Percentiles rank a stretch among this genome's conserved stretches.
Evolutionary conservation across 208 protist species (phyloP).

Genomic region (Trypanosoma melophagium): DNA sequence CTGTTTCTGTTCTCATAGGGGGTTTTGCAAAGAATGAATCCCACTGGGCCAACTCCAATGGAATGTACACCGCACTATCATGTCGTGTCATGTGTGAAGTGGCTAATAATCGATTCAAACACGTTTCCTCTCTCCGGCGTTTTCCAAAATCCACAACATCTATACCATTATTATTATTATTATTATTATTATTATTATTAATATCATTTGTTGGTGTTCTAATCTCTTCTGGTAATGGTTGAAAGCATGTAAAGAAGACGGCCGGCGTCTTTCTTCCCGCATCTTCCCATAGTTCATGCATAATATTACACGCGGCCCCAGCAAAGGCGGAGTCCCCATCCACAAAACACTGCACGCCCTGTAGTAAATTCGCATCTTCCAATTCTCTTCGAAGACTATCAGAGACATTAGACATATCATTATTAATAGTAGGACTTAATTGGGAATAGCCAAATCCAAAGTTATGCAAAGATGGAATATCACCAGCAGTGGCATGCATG

Average conservation of each 20-base stretch:
- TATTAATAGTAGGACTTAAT: slow-evolving; percentile 25
- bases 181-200: slow-evolving; percentile 17
- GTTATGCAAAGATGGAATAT: slow-evolving; percentile 67
- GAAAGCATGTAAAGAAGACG: slow-evolving; percentile 47
- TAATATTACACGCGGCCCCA: slow-evolving; percentile 61
- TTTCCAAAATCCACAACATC: slow-evolving; percentile 56
- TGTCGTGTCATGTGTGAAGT: slow-evolving; percentile 57
- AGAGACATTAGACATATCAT: slow-evolving; percentile 28
- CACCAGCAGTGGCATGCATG: slow-evolving; percentile 34
- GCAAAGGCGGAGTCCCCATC: slow-evolving; percentile 79
- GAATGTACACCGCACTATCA: slow-evolving; percentile 60
- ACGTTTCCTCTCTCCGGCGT: slow-evolving; percentile 36
- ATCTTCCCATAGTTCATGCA: slow-evolving; percentile 72
- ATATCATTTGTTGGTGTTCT: no score
- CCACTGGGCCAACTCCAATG: slow-evolving; percentile 65
- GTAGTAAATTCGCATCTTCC: slow-evolving; percentile 62
- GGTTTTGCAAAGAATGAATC: slow-evolving; percentile 39
- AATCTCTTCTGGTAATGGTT: slow-evolving; percentile 40
- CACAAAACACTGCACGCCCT: slow-evolving; percentile 76
- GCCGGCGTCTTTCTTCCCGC: slow-evolving; percentile 58
- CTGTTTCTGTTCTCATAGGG: not conserved
- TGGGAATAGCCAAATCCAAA: slow-evolving; percentile 66
- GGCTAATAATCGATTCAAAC: slow-evolving; percentile 69
- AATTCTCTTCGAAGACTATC: slow-evolving; percentile 52
- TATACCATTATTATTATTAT: slow-evolving; percentile 18